Percentiles rank a stretch among this genome's conserved stretches.
phyloP scores from a whole-genome alignment of 1,284 basidiomycete species.

The Macrocybe sp. region DNA sequence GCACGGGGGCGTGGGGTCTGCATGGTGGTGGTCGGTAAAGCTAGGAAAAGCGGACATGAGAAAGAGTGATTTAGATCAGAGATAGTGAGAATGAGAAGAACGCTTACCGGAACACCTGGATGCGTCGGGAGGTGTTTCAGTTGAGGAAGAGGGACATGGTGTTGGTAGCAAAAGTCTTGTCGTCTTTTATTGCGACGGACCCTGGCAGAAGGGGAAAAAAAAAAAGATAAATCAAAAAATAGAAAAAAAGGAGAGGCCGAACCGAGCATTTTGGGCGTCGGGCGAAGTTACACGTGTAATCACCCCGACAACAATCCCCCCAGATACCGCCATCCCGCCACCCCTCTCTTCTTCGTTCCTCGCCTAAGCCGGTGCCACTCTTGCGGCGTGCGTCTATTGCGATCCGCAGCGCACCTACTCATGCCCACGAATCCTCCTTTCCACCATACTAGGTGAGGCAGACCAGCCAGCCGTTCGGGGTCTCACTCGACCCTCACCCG shows the following conservation, averaged over 20 bases:
- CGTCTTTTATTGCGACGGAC: slow-evolving; percentile 14
- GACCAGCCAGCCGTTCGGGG: slow-evolving; percentile 4
- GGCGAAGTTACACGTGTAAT: slow-evolving; percentile 43
- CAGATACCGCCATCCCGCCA: slow-evolving; percentile 7
- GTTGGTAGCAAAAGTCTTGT: slow-evolving; percentile 20
- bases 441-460: not conserved
- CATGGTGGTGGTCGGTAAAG: slow-evolving; percentile 20
- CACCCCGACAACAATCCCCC: slow-evolving; percentile 22
- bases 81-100: slow-evolving; percentile 6
- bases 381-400: too few species aligned
- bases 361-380: not conserved
- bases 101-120: not conserved
- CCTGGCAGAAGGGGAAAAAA: slow-evolving; percentile 24
- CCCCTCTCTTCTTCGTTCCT: not conserved
- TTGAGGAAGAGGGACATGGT: slow-evolving; percentile 16
- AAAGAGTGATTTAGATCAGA: slow-evolving; percentile 4
- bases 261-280: slow-evolving; percentile 29
- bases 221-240: slow-evolving; percentile 26
- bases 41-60: not conserved
- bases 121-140: too few species aligned
- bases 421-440: not conserved
- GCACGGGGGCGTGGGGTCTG: slow-evolving; percentile 33
- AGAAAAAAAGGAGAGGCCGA: slow-evolving; percentile 8
- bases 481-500: slow-evolving; percentile 3
- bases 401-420: too few species aligned